Percentiles rank a stretch among this genome's conserved stretches.
Conservation (phyloP, 2,329 filamentous ascomycete species). For the Diaporthe sp. region DNA sequence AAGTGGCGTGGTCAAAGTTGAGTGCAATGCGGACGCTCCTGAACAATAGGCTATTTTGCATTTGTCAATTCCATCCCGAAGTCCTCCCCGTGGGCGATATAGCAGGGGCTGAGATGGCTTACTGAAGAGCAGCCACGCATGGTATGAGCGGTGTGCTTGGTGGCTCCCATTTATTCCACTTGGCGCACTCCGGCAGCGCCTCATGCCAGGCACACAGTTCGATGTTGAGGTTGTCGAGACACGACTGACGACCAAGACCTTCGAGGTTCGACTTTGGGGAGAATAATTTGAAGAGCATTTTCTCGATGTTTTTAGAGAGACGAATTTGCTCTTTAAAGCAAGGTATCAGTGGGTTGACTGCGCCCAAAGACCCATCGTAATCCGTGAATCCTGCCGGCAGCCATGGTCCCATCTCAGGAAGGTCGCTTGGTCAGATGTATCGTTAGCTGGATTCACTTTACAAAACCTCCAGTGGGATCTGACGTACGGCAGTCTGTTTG, state of each 20-base stretch:
- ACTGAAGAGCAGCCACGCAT: slow-evolving; percentile 45
- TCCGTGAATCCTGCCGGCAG: slow-evolving; percentile 45
- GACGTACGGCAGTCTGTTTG: slow-evolving; percentile 36
- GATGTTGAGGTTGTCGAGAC: slow-evolving; percentile 44
- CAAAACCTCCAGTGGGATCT: rapidly evolving
- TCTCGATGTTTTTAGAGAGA: slow-evolving; percentile 1
- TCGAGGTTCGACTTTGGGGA: slow-evolving; percentile 3
- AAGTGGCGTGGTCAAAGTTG: slow-evolving; percentile 44
- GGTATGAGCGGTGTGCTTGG: slow-evolving; percentile 39
- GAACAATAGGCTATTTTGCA: slow-evolving; percentile 38
- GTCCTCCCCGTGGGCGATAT: too few species aligned
- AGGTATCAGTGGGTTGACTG: slow-evolving; percentile 24
- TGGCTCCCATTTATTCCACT: slow-evolving; percentile 45
- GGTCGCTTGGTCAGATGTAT: slow-evolving; percentile 37
- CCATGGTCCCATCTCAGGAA: slow-evolving; percentile 45
- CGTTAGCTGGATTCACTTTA: not conserved
- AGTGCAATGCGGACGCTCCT: slow-evolving; percentile 47
- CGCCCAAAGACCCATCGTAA: not conserved
- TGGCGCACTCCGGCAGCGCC: slow-evolving; percentile 41
- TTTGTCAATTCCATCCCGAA: not conserved
- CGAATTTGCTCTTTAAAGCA: slow-evolving; percentile 23
- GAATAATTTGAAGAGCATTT: slow-evolving; percentile 3
- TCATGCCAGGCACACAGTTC: slow-evolving; percentile 45
- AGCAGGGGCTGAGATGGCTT: not conserved
- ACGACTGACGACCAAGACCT: slow-evolving; percentile 25